Conservation (phyloP, 306 rosid species). For the Morella rubra region DNA sequence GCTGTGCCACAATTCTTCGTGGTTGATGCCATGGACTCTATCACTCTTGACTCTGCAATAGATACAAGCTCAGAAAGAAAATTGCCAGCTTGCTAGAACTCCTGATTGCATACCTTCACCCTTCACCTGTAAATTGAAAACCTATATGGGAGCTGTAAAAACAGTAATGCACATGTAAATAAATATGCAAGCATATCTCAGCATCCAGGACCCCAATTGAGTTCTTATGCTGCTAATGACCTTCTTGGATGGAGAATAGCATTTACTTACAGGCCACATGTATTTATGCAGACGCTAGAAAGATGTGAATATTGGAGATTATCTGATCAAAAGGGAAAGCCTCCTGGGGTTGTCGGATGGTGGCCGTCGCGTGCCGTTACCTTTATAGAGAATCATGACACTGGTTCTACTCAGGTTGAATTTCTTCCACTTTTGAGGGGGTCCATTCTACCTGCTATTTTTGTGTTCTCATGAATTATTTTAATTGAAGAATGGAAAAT, state of each 20-base stretch:
- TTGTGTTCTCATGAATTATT: not conserved
- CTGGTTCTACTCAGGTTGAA: slow-evolving; percentile 97
- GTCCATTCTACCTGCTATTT: not conserved
- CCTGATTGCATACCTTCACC: not conserved
- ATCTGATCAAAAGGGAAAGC: slow-evolving; percentile 85
- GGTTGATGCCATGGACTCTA: slow-evolving; percentile 7
- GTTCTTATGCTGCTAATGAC: not conserved
- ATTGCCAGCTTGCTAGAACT: not conserved
- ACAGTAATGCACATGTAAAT: not conserved
- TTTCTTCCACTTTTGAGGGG: not conserved
- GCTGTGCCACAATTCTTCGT: slow-evolving; percentile 12
- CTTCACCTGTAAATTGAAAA: not conserved
- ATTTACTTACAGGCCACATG: not conserved
- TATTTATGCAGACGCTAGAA: slow-evolving; percentile 58
- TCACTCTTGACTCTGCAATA: slow-evolving; percentile 7
- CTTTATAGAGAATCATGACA: slow-evolving; percentile 96
- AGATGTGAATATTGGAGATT: slow-evolving; percentile 96
- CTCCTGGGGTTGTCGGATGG: slow-evolving; percentile 99
- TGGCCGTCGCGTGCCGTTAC: slow-evolving; percentile 99
- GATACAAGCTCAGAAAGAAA: not conserved
- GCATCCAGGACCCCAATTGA: not conserved
- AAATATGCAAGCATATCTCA: not conserved
- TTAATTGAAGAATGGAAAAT: not conserved
- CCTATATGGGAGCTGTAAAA: not conserved
- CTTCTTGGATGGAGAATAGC: not conserved